Base-by-base conservation (phyloP, 768 basidiomycete genomes). In the Gloeopeniophorella convolvens region DNA sequence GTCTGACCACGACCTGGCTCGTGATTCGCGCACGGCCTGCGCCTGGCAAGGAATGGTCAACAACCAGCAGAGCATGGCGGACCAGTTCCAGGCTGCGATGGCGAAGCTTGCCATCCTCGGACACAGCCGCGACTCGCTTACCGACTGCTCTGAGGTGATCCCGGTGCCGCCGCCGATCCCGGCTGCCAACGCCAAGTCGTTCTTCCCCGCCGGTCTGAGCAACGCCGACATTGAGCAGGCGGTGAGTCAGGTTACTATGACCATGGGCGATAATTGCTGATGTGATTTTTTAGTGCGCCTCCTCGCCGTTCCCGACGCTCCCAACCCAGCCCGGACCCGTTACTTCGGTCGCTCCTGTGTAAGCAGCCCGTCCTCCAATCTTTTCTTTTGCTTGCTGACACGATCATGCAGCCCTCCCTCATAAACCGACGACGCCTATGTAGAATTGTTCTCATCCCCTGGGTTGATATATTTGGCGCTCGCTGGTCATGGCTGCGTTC, bases 131-230 rank as follows among this genome's bases (percentile, higher is more conserved):
- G 57, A 50, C 46, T 55, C 61, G 5, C 46, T 75, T 48, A 63
- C 69, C 32, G 73, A 75, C 60, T 75, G 73, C 59, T 70, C 68
- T 4, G 72, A 74, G 35, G 69, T 74, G 45, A 72, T 75, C 28
- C 72, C 73, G 4, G 48, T 50, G 3, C 66, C 72, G 9, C 55
- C 57, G 33, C 46, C 62, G 15, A 56, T 65, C 39, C 60, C 57
- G 18, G 59, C 51, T 30, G 56, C 54, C 8, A 55, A 45, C 16
- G 15, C 28, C 11, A 42, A 20, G 2, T 33, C 36, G 5, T 23
- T 16, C 7, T 51, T 45, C 3, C 50, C 50, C 7, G 6, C 50
- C 68, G 68, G 66, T 1, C 36, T 59, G 34, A 58, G 49, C 26
- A 56, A 59, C 50, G 48, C 50, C 15, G 57, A 63, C 41, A 41